Percentiles rank a stretch among this genome's conserved stretches.
These are phyloP conservation scores for Saccharum officinarum DNA, from an alignment of 176 grass and related monocot species.

Conservation along the genomic window DNA sequence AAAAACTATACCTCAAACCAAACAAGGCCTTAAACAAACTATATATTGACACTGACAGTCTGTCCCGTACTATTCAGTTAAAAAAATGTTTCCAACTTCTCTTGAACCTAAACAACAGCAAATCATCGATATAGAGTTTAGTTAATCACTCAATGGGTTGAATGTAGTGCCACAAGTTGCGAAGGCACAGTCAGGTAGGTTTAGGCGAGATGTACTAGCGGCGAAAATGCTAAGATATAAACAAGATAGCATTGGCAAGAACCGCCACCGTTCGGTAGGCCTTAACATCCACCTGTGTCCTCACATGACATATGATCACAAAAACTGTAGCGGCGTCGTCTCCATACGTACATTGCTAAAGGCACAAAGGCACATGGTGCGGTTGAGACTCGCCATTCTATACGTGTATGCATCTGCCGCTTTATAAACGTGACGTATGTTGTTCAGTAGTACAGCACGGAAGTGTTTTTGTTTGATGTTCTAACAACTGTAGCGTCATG, in stretches of 20 bases:
- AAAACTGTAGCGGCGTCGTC: not conserved
- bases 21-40: no score
- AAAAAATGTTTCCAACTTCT: no score
- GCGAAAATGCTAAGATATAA: not conserved
- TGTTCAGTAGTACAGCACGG: not conserved
- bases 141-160: not conserved
- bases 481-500: slow-evolving; percentile 21
- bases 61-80: no score
- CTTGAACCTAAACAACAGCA: no score
- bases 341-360: not conserved
- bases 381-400: slow-evolving; percentile 37
- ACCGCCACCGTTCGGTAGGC: slow-evolving; percentile 32
- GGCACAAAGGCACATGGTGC: not conserved
- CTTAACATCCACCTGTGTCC: slow-evolving; percentile 11
- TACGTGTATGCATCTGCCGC: not conserved
- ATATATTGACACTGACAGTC: no score
- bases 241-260: slow-evolving; percentile 9
- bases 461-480: not conserved
- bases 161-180: not conserved
- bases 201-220: not conserved
- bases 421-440: not conserved
- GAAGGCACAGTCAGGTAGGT: slow-evolving; percentile 25
- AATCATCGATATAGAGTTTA: no score
- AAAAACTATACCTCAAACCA: no score
- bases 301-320: slow-evolving; percentile 15